Evolutionary conservation across 2,329 filamentous ascomycete genomes (phyloP), one percentile per base, ranked within the genome.

Genomic region (Beauveria sp.): DNA sequence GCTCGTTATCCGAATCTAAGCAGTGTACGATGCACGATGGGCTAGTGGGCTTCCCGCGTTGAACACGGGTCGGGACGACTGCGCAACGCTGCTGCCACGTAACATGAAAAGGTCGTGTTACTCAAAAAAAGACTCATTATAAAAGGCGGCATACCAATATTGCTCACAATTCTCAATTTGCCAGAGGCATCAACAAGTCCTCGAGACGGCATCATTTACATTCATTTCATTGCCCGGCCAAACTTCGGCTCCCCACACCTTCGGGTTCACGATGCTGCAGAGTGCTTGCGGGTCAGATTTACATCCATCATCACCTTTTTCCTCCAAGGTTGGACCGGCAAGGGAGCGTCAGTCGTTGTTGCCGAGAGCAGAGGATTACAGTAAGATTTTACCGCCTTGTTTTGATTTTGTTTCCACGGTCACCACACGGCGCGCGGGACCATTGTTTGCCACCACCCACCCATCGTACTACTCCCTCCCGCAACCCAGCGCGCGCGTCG

Each of bases 231-330:
- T 12, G 5, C 14, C 59, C 59, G 59, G 59, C 46, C 59, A 61
- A 61, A 61, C 59, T 61, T 61, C 59, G 59, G 59, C 20, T 56
- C 59, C 47, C 46, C 59, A 57, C 59, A 51, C 34, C 3, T 9
- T 20, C 7, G 16, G 28, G 46, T 56, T 37, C 22, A 22, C 26
- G 53, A 52, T 52, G 52, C 53, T 3, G 47, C 47, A 6, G 34
- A 34, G 48, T 56, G 53, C 46, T 46, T 44, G 53, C 59, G 52
- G 6, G 47, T 46, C 46, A 46, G 53, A 57, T 52, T 48, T 61
- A 37, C 59, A 37, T 34, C 46, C 41, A 7, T 20, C 58, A 60
- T 57, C 59, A 22, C 10, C 50, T 48, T 61, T 55, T 61, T 28
- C 9, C 34, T 55, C 48, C 52, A 5, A 37, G 30, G 52, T 50